Percentiles rank a stretch among this genome's conserved stretches.
These are phyloP conservation scores for Actinomortierella ambigua DNA, from an alignment of 371 early-diverging fungal genomes.

Conservation along the genomic window DNA sequence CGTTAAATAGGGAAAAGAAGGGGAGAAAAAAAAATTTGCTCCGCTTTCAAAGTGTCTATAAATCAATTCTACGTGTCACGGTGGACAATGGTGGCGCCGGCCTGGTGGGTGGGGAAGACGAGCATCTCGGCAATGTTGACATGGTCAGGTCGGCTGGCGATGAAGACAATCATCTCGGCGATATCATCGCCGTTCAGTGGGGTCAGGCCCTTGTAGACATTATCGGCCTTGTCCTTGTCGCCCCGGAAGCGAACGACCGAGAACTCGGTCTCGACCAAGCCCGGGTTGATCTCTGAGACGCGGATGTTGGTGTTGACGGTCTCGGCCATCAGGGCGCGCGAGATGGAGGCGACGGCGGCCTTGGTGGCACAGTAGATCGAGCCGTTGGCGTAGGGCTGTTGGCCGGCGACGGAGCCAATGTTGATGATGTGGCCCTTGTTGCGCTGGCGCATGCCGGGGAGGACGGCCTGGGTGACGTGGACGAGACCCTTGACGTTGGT, in stretches of 20 bases:
- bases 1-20: no score
- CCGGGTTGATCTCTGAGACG: constrained; percentile 77
- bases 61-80: constrained; percentile 19
- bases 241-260: constrained; percentile 85
- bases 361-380: constrained; percentile 93
- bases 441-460: constrained; percentile 83
- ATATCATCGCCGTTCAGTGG: constrained; percentile 34
- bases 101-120: constrained; percentile 80
- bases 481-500: constrained; percentile 91
- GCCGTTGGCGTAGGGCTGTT: constrained; percentile 74
- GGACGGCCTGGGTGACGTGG: constrained; percentile 80
- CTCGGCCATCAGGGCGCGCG: constrained; percentile 79
- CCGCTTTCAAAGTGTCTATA: no score
- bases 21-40: no score
- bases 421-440: constrained; percentile 87
- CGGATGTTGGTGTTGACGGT: constrained; percentile 79
- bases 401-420: constrained; percentile 72
- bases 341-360: constrained; percentile 87
- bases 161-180: constrained; percentile 85
- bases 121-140: constrained; percentile 84
- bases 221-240: constrained; percentile 78
- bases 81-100: constrained; percentile 59
- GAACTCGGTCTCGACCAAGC: constrained; percentile 93
- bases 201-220: constrained; percentile 78
- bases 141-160: constrained; percentile 80